Base-by-base conservation (phyloP, 495 filamentous ascomycete species). In the Lepidopterella palustris region DNA sequence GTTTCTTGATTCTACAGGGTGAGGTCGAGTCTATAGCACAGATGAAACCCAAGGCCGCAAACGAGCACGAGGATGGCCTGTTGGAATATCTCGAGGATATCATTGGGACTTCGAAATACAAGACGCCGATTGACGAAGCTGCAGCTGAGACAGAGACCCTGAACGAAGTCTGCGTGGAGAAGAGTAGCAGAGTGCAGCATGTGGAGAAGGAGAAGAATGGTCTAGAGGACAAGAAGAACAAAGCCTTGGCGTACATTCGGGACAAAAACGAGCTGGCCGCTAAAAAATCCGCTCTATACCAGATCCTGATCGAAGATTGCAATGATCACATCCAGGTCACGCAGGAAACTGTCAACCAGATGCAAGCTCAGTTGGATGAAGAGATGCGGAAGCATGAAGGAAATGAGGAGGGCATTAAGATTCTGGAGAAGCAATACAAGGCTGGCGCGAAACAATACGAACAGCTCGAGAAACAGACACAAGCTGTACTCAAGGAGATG, bases 1-100 rank as follows among this genome's bases (percentile, higher is more conserved):
- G 93, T 32, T 98, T 98, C 72, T 74, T 98, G 45, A 98, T 98
- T 70, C 76, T 98, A 49, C 93, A 98, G 73, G 93, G 93, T 61
- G 93, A 98, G 72, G 93, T 98, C 58, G 93, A 98, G 70, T 96
- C 91, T 0, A 98, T 98, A 66, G 92, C 93, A 25, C 93, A 98
- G 75, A 98, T 98, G 93, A 98, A 97, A 73, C 81, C 93, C 0
- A 98, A 98, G 72, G 93, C 95, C 3, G 85, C 79, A 23, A 89
- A 88, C 61, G 93, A 97, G 66, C 91, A 96, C 64, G 93, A 98
- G 64, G 93, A 98, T 68, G 93, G 93, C 18, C 80, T 98, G 25
- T 78, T 98, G 24, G 93, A 98, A 71, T 98, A 98, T 65, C 83
- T 98, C 0, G 93, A 98, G 69, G 93, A 98, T 71, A 97, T 98